phyloP scores from a whole-genome alignment of 257 asterid species.

The Penstemon barbatus region DNA sequence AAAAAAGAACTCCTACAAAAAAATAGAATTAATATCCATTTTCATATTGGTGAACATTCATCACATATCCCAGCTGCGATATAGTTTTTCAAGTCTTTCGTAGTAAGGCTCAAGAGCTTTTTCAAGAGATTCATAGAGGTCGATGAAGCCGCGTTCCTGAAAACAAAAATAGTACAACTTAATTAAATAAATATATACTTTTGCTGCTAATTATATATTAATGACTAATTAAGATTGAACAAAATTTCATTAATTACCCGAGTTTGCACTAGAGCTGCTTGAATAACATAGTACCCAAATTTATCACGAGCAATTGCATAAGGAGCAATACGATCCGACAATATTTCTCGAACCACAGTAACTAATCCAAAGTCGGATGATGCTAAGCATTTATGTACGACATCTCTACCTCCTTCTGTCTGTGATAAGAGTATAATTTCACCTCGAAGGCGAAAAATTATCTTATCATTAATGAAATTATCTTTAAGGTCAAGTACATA shows the following conservation, averaged over 20 bases:
- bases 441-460: slow-evolving; percentile 13
- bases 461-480: background rate
- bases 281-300: slow-evolving; percentile 53
- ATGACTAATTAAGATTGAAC: background rate
- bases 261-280: slow-evolving; percentile 33
- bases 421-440: slow-evolving; percentile 28
- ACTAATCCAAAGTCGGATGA: background rate
- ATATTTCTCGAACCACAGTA: slow-evolving; percentile 30
- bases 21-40: too few species aligned
- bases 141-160: background rate
- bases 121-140: background rate
- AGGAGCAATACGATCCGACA: background rate
- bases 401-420: slow-evolving; percentile 36
- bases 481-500: slow-evolving; percentile 17
- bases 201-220: too few species aligned
- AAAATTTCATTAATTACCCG: slow-evolving; percentile 20
- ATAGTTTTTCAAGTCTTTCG: background rate
- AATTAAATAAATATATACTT: too few species aligned
- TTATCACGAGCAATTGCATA: slow-evolving; percentile 30
- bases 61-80: background rate
- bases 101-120: background rate
- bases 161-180: background rate
- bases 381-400: slow-evolving; percentile 45
- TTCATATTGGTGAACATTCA: background rate
- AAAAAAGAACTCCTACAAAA: too few species aligned